Base-by-base conservation (phyloP, 306 rosid species). In the Rubus parviflorus region DNA sequence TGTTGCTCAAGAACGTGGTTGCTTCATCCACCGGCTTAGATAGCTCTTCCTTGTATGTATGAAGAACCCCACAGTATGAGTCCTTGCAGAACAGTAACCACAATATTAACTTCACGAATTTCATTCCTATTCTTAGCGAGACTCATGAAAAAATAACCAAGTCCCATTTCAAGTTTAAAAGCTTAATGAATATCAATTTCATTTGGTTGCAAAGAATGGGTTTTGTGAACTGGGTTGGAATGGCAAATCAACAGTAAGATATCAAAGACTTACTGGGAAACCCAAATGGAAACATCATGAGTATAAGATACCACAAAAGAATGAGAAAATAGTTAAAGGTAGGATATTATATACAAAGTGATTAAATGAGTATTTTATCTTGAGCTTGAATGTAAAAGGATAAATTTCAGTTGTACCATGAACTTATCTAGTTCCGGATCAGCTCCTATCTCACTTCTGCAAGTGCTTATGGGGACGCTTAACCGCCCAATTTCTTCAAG, bases 351-450 rank as follows among this genome's bases (percentile, higher is more conserved):
- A 30, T 22, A 2, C 0, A 52, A 4, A 8, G 1, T 40, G 6
- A 11, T 13, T 30, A 13, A 25, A 35, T 30, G 43, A 61, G 67
- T 30, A 61, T 61, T 61, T 12, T 6, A 62, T 62, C 43, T 62
- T 3, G 11, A 14, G 68, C 45, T 62, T 14, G 42, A 35, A 35
- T 11, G 6, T 13, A 35, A 15, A 5, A 6, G 35, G 17, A 30
- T 12, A 30, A 30, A 30, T 14, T 6, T 35, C 22, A 62, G 68
- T 37, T 15, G 5, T 62, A 94, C 98, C 97, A 94, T 94, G 81
- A 94, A 94, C 1, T 86, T 38, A 57, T 94, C 97, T 16, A 94
- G 94, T 51, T 90, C 90, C n/a, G 98, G 96, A 89, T 94, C 96
- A 73, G 90, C 91, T 83, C 92, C 97, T 17, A 88, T 75, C 84